Conservation (phyloP, 2,329 filamentous ascomycete species). For the Diplodia corticola region DNA sequence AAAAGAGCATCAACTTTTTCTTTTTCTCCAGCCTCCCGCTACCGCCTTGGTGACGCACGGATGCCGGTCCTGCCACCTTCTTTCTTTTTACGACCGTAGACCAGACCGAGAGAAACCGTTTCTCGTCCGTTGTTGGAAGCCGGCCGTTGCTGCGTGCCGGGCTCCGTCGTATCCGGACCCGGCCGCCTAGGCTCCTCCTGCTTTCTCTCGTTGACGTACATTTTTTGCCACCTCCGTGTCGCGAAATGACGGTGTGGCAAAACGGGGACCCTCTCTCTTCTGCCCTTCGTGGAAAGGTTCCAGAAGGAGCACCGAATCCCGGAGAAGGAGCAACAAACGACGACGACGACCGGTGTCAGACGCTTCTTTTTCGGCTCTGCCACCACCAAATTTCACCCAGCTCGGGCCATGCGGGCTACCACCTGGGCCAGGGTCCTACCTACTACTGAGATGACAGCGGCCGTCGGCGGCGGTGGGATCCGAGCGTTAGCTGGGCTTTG, state of each 20-base stretch:
- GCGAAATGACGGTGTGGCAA: slow-evolving; percentile 20
- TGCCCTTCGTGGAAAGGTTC: neutral
- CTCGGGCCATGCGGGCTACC: neutral
- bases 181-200: neutral
- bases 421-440: neutral
- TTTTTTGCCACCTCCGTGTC: neutral
- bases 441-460: no score
- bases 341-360: neutral
- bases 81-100: slow-evolving; percentile 9
- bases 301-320: neutral
- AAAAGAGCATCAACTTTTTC: neutral
- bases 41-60: neutral
- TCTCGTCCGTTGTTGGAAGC: neutral
- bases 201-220: neutral
- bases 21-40: neutral
- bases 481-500: neutral
- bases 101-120: neutral
- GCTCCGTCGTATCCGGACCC: neutral
- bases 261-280: no score
- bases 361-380: no score
- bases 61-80: neutral
- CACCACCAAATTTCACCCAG: neutral
- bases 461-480: neutral
- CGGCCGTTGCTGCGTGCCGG: neutral
- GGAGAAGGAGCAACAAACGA: neutral